These are phyloP conservation scores for Discostella stelligeroides DNA, from an alignment of 108 stramenopile genomes.

Conservation along the genomic window DNA sequence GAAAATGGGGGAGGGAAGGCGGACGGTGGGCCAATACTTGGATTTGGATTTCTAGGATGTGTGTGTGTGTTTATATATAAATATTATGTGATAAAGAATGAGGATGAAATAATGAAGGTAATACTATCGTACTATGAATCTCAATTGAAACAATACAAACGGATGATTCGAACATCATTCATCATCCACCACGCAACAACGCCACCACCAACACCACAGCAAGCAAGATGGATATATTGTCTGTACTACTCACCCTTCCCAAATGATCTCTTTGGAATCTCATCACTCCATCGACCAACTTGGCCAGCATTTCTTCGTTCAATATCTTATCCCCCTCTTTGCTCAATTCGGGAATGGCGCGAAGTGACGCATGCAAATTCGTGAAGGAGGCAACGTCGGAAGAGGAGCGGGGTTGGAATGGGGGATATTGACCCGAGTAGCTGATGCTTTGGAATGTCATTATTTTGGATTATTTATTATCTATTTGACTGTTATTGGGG, in stretches of 20 bases:
- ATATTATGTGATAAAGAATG: not conserved
- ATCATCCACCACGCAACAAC: too few species aligned
- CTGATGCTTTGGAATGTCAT: constrained; percentile 11
- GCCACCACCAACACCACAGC: too few species aligned
- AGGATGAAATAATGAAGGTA: not conserved
- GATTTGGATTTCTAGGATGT: constrained; percentile 33
- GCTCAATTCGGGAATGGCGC: constrained; percentile 28
- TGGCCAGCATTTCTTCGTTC: constrained; percentile 35
- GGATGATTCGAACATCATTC: not conserved
- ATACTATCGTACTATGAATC: not conserved
- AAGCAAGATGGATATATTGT: not conserved
- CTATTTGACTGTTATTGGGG: too few species aligned
- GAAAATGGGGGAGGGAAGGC: constrained; percentile 33
- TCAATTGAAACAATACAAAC: too few species aligned
- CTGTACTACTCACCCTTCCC: constrained; percentile 33
- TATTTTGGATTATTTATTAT: too few species aligned
- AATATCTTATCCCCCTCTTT: constrained; percentile 45
- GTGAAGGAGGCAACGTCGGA: constrained; percentile 27
- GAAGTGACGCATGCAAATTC: constrained; percentile 17
- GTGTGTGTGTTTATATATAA: too few species aligned
- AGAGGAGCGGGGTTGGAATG: constrained; percentile 30
- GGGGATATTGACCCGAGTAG: constrained; percentile 31
- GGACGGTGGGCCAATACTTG: constrained; percentile 31
- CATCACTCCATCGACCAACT: constrained; percentile 33
- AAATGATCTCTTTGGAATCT: constrained; percentile 40